Evolutionary conservation across 441 rosid genomes (phyloP).

Genomic region (Eugenia klotzschiana): DNA sequence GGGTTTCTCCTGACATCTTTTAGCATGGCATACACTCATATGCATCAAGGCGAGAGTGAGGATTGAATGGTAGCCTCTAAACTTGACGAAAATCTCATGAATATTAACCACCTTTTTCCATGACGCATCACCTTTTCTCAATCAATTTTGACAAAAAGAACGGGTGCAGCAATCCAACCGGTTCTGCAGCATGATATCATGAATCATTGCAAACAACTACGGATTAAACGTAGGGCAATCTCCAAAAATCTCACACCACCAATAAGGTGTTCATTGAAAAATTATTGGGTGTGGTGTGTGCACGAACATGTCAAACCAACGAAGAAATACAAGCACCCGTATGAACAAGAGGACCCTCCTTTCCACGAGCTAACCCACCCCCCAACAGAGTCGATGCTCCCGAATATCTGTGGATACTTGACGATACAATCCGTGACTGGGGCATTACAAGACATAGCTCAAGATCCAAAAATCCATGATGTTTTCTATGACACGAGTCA

Average conservation of each 20-base stretch:
- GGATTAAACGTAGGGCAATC: background rate
- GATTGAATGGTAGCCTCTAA: too few relatives aligned
- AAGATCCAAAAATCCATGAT: background rate
- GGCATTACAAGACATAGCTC: background rate
- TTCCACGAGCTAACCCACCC: constrained; percentile 96
- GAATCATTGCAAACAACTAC: too few relatives aligned
- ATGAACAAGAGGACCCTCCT: constrained; percentile 92
- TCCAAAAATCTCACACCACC: background rate
- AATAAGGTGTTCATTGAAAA: too few relatives aligned
- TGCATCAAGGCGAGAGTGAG: too few relatives aligned
- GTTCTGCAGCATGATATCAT: background rate
- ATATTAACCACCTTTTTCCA: background rate
- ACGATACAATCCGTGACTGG: background rate
- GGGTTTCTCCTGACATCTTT: too few relatives aligned
- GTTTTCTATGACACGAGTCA: too few relatives aligned
- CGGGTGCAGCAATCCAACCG: background rate
- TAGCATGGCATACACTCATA: too few relatives aligned
- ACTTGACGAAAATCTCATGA: too few relatives aligned
- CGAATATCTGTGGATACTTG: constrained; percentile 47
- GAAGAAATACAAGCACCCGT: constrained; percentile 56
- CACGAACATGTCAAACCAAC: too few relatives aligned
- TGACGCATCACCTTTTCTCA: background rate
- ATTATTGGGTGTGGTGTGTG: background rate
- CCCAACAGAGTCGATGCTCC: constrained; percentile 92
- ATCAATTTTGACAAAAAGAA: background rate